Conservation (phyloP, 805 yeast genomes). For the Lipomyces oligophaga region DNA sequence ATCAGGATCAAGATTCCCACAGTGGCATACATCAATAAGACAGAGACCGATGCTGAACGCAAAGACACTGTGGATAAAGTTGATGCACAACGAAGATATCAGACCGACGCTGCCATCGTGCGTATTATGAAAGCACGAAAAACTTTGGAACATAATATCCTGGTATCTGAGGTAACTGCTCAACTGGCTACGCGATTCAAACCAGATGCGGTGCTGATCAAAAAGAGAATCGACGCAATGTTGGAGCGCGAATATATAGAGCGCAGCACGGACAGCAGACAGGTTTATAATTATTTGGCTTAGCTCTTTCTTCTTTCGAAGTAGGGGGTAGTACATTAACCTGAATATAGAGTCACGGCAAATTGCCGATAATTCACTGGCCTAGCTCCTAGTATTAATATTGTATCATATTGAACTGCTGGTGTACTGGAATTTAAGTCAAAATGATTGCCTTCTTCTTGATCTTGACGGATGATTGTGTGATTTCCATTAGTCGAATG, state of each 20-base stretch:
- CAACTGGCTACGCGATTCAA: slow-evolving; percentile 61
- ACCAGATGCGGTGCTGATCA: slow-evolving; percentile 64
- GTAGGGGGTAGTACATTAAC: too few relatives aligned
- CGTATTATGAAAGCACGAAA: slow-evolving; percentile 79
- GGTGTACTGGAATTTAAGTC: too few relatives aligned
- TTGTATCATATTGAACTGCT: too few relatives aligned
- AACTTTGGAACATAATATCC: slow-evolving; percentile 55
- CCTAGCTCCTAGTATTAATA: too few relatives aligned
- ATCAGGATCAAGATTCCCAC: slow-evolving; percentile 71
- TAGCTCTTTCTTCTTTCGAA: slow-evolving; percentile 31
- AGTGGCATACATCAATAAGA: slow-evolving; percentile 43
- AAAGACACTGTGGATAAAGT: slow-evolving; percentile 50
- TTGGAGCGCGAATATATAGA: slow-evolving; percentile 78
- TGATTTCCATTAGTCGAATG: too few relatives aligned
- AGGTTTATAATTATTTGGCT: slow-evolving; percentile 66
- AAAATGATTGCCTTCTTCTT: too few relatives aligned
- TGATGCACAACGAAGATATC: slow-evolving; percentile 59
- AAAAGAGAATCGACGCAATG: slow-evolving; percentile 67
- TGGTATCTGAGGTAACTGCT: slow-evolving; percentile 61
- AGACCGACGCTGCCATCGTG: slow-evolving; percentile 81
- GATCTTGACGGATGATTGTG: too few relatives aligned
- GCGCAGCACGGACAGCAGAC: slow-evolving; percentile 59
- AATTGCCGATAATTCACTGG: too few relatives aligned
- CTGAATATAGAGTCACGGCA: too few relatives aligned
- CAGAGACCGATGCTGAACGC: slow-evolving; percentile 53